These are phyloP conservation scores for Pterula multifida DNA, from an alignment of 1,284 basidiomycete species.

Conservation along the genomic window DNA sequence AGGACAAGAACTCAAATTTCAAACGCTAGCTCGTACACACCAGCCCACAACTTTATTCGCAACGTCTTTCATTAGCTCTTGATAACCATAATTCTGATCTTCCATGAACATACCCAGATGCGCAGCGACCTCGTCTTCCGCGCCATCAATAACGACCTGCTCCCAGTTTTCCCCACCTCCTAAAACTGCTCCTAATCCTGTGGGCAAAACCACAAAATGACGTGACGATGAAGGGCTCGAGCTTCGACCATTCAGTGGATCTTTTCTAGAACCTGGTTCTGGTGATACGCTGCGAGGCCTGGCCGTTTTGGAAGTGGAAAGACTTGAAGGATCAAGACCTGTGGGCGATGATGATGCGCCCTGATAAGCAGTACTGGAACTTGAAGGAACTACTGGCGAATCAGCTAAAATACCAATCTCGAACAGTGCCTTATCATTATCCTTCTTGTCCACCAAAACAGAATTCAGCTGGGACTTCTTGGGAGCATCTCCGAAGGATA, in stretches of 20 bases:
- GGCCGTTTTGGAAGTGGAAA: not conserved
- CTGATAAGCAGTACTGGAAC: constrained; percentile 5
- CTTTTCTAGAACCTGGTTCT: not conserved
- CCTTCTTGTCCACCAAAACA: not conserved
- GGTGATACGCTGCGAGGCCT: not conserved
- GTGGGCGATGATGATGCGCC: not conserved
- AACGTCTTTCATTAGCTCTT: constrained; percentile 31
- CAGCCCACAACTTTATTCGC: constrained; percentile 29
- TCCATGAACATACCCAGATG: constrained; percentile 44
- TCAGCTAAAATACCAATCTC: not conserved
- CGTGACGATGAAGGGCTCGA: constrained; percentile 8
- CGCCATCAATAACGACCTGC: constrained; percentile 31
- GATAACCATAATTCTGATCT: constrained; percentile 35
- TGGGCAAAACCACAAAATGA: constrained; percentile 41
- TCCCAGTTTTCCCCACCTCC: constrained; percentile 38
- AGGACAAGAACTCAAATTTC: not conserved
- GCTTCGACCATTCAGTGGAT: not conserved
- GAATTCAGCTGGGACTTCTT: not conserved
- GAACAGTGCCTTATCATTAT: not conserved
- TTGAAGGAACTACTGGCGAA: not conserved
- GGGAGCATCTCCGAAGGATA: not conserved
- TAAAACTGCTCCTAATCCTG: constrained; percentile 24
- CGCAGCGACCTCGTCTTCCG: constrained; percentile 40
- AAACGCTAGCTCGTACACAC: constrained; percentile 17
- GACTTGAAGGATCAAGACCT: not conserved